phyloP scores from a whole-genome alignment of 306 rosid genomes.

The Trifolium pratense region DNA sequence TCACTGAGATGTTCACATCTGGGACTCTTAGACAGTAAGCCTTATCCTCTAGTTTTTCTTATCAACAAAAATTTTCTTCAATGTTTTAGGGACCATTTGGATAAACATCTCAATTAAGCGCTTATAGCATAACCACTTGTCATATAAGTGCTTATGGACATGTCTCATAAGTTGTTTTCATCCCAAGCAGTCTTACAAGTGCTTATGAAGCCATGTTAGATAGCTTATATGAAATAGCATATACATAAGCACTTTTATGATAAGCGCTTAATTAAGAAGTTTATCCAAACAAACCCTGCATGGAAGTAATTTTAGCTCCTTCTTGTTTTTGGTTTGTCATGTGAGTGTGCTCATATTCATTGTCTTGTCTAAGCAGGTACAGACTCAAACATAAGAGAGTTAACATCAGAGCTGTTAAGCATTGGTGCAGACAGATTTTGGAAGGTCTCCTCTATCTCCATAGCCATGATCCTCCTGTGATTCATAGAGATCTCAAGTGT shows the following conservation, averaged over 20 bases:
- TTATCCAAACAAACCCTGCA: too few species aligned
- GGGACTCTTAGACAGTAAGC: conserved; percentile 97
- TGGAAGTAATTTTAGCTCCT: background rate
- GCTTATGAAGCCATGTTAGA: too few species aligned
- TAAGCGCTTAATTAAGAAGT: too few species aligned
- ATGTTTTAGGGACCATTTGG: background rate
- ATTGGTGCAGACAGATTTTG: conserved; percentile 96
- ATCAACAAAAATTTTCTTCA: conserved; percentile 20
- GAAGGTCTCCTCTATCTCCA: conserved; percentile 92
- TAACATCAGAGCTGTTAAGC: conserved; percentile 92
- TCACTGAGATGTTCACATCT: conserved; percentile 98
- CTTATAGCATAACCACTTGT: background rate
- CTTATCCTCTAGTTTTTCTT: background rate
- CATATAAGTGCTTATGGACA: background rate
- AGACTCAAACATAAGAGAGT: conserved; percentile 81
- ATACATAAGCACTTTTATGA: too few species aligned
- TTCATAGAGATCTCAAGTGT: conserved; percentile 98
- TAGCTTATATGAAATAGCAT: too few species aligned
- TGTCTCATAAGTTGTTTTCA: too few species aligned
- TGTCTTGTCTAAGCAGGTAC: conserved; percentile 59
- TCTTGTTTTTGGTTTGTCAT: conserved; percentile 13
- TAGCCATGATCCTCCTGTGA: conserved; percentile 87
- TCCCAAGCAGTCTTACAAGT: too few species aligned
- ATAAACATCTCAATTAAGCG: background rate
- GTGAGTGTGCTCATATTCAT: conserved; percentile 7